Evolutionary conservation across 139 green algal genomes (phyloP), one percentile per base, ranked within the genome.

Genomic region (Haematococcus lacustris): DNA sequence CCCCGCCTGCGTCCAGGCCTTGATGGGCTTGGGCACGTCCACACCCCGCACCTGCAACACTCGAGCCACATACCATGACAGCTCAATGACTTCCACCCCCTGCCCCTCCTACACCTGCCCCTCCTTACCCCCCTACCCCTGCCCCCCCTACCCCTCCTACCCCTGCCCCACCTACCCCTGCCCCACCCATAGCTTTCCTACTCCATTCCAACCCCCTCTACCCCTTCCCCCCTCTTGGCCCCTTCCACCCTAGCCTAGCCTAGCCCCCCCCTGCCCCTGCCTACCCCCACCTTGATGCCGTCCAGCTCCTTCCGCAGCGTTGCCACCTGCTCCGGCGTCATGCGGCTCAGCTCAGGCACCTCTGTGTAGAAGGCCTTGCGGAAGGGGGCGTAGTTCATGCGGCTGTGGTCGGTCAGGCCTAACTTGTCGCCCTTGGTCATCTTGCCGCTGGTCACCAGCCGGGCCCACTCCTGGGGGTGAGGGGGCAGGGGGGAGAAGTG

Each of bases 381-480:
- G 86, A 98, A 97, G 40, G 91, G 85, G 9, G 77, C 73, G 74
- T 86, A 85, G 3, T 75, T 69, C 30, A 96, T 80, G 13, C 67
- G 66, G 51, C 61, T 67, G 70, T 98, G 93, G 80, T 98, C 92
- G 7, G 94, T 81, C 37, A 81, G 74, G 33, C 74, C 79, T 67
- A 99, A 86, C 76, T 89, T 90, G 69, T 99, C 94, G 25, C 87
- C 88, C 86, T 99, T 98, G 78, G 73, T 89, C 60, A 93, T 71
- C 75, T 91, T 92, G 41, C 90, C 89, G 9, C 82, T 71, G 39
- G 78, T 80, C 30, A 93, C 71, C 34, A 87, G 83, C 50, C 75
- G 74, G 30, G 86, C 82, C 91, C 91, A 96, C 69, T 88, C 88
- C 78, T 88, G 62, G 26, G 72, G 39, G 26, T 64, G 5, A 38